Base-by-base conservation (phyloP, 495 filamentous ascomycete genomes). In the Aspergillus indologenus region DNA sequence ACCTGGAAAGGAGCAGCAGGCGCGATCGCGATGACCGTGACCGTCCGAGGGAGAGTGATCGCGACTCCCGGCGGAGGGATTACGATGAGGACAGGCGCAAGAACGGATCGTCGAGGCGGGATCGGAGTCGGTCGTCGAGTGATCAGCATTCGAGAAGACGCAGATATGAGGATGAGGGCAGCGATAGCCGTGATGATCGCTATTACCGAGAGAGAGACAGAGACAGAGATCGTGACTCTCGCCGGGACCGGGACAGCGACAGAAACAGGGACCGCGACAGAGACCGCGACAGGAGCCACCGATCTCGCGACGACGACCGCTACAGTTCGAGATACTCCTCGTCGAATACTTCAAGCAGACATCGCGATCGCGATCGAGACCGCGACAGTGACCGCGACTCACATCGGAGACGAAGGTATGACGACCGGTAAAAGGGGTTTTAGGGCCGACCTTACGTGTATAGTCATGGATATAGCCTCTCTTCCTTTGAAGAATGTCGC, bases 1-100 rank as follows among this genome's bases (percentile, higher is more conserved):
- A 81, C 51, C 65, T 81, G 31, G 79, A 77, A 50, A 81, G 72
- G 65, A 78, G 71, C 51, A 77, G 80, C 51, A 77, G 80, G 18
- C 73, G 78, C 42, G 72, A 75, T 61, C 67, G 63, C 66, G 68
- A 75, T 45, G 5, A 40, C 12, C 34, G 34, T 45, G 5, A 40
- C 12, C 34, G 34, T 7, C 34, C 12, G 5, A 40, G 34, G 12
- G 34, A 40, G 2, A 70, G 70, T 48, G 65, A 72, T 59, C 64
- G 72, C 34, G 68, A 69, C 23, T 65, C 57, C 43, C 69, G 72
- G 26, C 68, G 67, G 15, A 21, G 48, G 59, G 74, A 50, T 22
- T 64, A 70, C 21, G 67, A 67, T 55, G 67, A 64, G 20, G n/a
- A n/a, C n/a, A 63, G 61, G 43, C 62, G 66, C 52, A 67, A 61